Conservation (phyloP, 345 rosid genomes). For the Combretum micranthum region DNA sequence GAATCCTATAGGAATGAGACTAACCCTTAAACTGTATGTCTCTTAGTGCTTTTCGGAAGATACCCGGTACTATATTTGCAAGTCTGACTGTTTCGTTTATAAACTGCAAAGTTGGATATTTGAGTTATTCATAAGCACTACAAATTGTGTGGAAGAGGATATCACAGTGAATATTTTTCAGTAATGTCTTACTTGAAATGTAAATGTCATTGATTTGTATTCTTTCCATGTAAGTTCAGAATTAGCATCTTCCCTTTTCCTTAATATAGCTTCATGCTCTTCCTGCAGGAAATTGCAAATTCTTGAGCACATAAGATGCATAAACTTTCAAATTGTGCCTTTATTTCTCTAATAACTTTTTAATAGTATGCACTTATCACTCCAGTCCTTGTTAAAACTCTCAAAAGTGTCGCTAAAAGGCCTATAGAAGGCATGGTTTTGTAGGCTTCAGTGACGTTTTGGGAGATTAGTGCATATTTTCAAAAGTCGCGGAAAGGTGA, state of each 20-base stretch:
- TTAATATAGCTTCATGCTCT: slow-evolving; percentile 68
- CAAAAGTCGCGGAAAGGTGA: no score
- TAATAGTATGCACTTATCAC: no score
- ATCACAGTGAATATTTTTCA: not conserved
- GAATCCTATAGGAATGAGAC: no score
- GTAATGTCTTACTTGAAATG: slow-evolving; percentile 57
- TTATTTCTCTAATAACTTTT: not conserved
- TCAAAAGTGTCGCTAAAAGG: no score
- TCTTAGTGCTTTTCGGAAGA: slow-evolving; percentile 77
- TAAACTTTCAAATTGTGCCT: no score
- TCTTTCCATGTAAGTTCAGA: slow-evolving; percentile 86
- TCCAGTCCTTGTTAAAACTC: no score
- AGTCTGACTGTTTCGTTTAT: slow-evolving; percentile 86
- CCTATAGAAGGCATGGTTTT: no score
- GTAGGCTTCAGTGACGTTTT: not conserved
- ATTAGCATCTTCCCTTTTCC: slow-evolving; percentile 41
- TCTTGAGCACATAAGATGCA: no score
- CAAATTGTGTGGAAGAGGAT: not conserved
- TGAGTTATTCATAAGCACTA: no score
- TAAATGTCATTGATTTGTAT: slow-evolving; percentile 92
- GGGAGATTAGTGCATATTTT: no score
- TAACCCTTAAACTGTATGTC: slow-evolving; percentile 76
- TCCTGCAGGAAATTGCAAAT: slow-evolving; percentile 45
- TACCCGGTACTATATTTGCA: slow-evolving; percentile 91
- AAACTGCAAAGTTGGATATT: slow-evolving; percentile 41